Conservation (phyloP, 164 flowering plant genomes). For the Akebia trifoliata region DNA sequence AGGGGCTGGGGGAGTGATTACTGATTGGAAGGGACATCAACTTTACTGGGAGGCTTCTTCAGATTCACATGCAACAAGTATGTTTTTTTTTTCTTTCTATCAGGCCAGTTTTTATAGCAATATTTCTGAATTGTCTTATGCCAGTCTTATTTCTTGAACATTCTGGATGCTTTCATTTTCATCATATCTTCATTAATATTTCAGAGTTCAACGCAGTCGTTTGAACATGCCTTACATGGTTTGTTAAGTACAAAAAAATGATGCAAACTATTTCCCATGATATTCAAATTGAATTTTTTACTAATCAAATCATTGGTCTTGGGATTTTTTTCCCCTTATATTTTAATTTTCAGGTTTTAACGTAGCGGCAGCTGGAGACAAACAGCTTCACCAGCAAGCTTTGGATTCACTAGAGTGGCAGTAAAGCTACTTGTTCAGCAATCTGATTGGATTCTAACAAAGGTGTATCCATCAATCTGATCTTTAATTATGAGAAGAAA, state of each 20-base stretch:
- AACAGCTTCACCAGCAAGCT: constrained; percentile 58
- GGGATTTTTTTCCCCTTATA: background rate
- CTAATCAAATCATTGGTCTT: too few species aligned
- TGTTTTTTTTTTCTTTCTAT: constrained; percentile 4
- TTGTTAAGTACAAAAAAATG: background rate
- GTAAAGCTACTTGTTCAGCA: constrained; percentile 15
- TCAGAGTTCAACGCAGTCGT: background rate
- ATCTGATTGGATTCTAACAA: background rate
- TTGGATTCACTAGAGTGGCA: constrained; percentile 55
- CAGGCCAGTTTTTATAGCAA: background rate
- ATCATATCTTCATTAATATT: background rate
- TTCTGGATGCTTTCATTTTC: background rate
- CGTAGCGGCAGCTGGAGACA: constrained; percentile 81
- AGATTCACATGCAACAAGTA: constrained; percentile 62
- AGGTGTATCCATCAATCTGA: background rate
- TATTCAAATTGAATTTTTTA: too few species aligned
- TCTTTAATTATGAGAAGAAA: background rate
- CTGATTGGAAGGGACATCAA: constrained; percentile 81
- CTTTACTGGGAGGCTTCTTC: constrained; percentile 84
- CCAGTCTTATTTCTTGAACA: too few species aligned
- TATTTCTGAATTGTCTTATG: background rate
- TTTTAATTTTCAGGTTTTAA: constrained; percentile 56
- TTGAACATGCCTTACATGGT: background rate
- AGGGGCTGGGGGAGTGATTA: constrained; percentile 90
- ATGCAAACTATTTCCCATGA: too few species aligned